phyloP scores from a whole-genome alignment of 1,139 yeast species.

The Candida glucosophila region DNA sequence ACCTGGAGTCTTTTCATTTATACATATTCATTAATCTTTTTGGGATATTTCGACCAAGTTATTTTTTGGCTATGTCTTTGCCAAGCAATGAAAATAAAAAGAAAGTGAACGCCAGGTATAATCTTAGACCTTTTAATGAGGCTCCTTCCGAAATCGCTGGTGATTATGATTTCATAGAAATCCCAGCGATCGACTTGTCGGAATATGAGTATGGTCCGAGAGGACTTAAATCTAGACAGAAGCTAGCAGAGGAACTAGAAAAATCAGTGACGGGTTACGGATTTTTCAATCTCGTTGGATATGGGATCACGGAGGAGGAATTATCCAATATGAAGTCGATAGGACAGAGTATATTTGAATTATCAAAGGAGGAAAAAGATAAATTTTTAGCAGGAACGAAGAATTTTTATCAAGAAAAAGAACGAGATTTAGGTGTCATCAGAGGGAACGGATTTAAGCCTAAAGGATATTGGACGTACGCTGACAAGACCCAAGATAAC shows the following conservation, averaged over 20 bases:
- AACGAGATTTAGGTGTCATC: slow-evolving; percentile 22
- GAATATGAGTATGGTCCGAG: slow-evolving; percentile 12
- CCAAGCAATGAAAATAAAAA: too few species aligned
- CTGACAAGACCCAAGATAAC: slow-evolving; percentile 20
- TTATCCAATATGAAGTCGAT: slow-evolving; percentile 11
- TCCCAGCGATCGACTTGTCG: slow-evolving; percentile 13
- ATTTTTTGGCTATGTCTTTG: too few species aligned
- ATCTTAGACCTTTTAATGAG: too few species aligned
- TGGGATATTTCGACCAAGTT: too few species aligned
- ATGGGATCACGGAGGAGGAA: slow-evolving; percentile 11
- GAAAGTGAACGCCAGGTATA: too few species aligned
- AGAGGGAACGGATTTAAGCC: slow-evolving; percentile 23
- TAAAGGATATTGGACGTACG: slow-evolving; percentile 22
- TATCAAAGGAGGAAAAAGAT: slow-evolving; percentile 11
- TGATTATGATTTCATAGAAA: too few species aligned
- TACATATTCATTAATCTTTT: too few species aligned
- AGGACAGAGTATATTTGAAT: slow-evolving; percentile 14
- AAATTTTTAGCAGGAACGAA: slow-evolving; percentile 20
- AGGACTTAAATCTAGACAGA: slow-evolving; percentile 6
- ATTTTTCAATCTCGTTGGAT: slow-evolving; percentile 12
- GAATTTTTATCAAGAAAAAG: too few species aligned
- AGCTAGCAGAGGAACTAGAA: slow-evolving; percentile 13
- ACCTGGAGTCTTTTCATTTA: too few species aligned
- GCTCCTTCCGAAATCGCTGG: too few species aligned
- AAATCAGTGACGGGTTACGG: slow-evolving; percentile 14